Percentiles rank a stretch among this genome's conserved stretches.
phyloP scores from a whole-genome alignment of 768 basidiomycete genomes.

The Xerocomellus chrysenteron region DNA sequence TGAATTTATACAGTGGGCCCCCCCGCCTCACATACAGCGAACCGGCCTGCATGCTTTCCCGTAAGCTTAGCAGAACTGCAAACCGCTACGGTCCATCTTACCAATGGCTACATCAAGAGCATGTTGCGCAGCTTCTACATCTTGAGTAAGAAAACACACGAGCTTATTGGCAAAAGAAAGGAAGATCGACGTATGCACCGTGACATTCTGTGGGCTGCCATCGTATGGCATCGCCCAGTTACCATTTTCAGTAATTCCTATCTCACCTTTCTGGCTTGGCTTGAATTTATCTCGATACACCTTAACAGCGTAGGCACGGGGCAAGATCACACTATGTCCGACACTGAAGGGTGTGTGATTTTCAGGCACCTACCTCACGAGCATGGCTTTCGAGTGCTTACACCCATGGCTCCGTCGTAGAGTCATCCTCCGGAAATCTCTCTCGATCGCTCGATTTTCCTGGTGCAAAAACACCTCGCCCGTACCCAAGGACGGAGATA shows the following conservation, averaged over 20 bases:
- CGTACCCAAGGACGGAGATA: slow-evolving; percentile 68
- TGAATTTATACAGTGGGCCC: not conserved
- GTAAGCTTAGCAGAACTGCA: slow-evolving; percentile 23
- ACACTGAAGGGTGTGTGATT: slow-evolving; percentile 42
- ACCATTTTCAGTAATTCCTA: slow-evolving; percentile 80
- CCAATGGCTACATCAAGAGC: slow-evolving; percentile 73
- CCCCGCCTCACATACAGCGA: slow-evolving; percentile 55
- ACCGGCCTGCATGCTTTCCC: slow-evolving; percentile 45
- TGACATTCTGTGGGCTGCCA: slow-evolving; percentile 66
- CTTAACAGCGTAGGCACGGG: slow-evolving; percentile 68
- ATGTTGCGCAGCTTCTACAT: slow-evolving; percentile 67
- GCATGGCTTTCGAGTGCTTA: slow-evolving; percentile 31
- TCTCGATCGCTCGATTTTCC: slow-evolving; percentile 64
- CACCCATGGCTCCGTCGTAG: slow-evolving; percentile 70
- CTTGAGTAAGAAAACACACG: slow-evolving; percentile 32
- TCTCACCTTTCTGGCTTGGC: slow-evolving; percentile 56
- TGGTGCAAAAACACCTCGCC: slow-evolving; percentile 68
- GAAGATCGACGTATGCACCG: not conserved
- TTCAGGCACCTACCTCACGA: not conserved
- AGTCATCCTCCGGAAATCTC: slow-evolving; percentile 60
- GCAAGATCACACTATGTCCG: slow-evolving; percentile 63
- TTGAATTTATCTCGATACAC: slow-evolving; percentile 69
- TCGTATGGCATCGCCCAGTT: slow-evolving; percentile 77
- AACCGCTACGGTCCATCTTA: slow-evolving; percentile 36
- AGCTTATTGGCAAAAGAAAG: not conserved